Evolutionary conservation across 805 yeast genomes (phyloP).

Genomic region (Pichia paraexigua): DNA sequence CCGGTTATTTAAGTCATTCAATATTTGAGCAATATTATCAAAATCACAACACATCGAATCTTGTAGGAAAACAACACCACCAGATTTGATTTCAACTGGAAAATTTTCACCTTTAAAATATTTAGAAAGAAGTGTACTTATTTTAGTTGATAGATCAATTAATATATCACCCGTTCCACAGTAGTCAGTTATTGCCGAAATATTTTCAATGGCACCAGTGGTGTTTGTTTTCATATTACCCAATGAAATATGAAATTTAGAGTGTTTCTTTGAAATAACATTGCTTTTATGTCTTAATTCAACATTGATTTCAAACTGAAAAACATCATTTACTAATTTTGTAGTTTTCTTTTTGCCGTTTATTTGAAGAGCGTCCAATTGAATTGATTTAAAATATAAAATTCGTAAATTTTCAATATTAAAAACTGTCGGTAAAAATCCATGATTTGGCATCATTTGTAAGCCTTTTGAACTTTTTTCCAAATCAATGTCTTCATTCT

Average conservation of each 20-base stretch:
- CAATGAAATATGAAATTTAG: slow-evolving; percentile 17
- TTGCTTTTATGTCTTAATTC: slow-evolving; percentile 18
- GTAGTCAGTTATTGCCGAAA: not conserved
- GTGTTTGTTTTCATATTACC: slow-evolving; percentile 9
- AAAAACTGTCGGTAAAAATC: slow-evolving; percentile 1
- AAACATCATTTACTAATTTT: slow-evolving; percentile 17
- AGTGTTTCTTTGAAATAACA: slow-evolving; percentile 17
- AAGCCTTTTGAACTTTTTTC: slow-evolving; percentile 1
- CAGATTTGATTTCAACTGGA: slow-evolving; percentile 2
- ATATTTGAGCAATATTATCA: slow-evolving; percentile 8
- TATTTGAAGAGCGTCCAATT: not conserved
- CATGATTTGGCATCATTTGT: slow-evolving; percentile 1
- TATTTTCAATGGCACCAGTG: not conserved
- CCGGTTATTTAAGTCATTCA: slow-evolving; percentile 6
- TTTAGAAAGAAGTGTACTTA: slow-evolving; percentile 6
- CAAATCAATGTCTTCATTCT: slow-evolving; percentile 12
- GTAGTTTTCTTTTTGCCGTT: slow-evolving; percentile 16
- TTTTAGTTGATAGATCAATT: slow-evolving; percentile 7
- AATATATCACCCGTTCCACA: slow-evolving; percentile 11
- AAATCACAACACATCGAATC: slow-evolving; percentile 24
- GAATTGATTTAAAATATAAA: slow-evolving; percentile 17
- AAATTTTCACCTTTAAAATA: slow-evolving; percentile 18
- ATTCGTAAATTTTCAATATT: slow-evolving; percentile 19
- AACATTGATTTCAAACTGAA: slow-evolving; percentile 15
- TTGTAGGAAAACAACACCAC: slow-evolving; percentile 17